A percentile compares a stretch with the other conserved stretches of the same genome.
phyloP scores from a whole-genome alignment of 768 basidiomycete genomes.

The Auricularia sp. region DNA sequence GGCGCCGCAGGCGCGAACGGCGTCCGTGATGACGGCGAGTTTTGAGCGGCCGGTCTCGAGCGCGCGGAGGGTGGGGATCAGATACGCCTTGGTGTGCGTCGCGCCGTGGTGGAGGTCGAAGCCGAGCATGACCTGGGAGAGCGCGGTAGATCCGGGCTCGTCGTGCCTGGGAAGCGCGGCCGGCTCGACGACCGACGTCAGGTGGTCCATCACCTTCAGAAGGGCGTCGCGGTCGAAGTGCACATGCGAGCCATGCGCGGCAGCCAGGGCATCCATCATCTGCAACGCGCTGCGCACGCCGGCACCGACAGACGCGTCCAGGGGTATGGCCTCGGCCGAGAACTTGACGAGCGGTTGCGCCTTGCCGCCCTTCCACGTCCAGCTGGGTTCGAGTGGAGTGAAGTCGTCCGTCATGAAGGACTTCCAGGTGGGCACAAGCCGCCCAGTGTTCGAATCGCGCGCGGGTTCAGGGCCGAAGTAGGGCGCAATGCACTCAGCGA shows the following conservation, averaged over 20 bases:
- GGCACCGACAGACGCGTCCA: background rate
- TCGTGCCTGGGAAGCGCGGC: background rate
- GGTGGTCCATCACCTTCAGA: background rate
- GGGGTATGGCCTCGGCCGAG: background rate
- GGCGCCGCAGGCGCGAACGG: background rate
- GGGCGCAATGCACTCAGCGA: background rate
- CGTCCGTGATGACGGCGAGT: background rate
- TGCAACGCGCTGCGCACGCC: background rate
- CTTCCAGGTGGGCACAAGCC: background rate
- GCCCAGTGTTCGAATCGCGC: background rate
- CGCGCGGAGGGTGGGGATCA: background rate
- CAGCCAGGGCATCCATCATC: background rate
- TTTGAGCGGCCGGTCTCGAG: background rate
- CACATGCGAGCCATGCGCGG: background rate
- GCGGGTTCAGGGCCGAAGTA: background rate
- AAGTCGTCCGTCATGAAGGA: constrained; percentile 1
- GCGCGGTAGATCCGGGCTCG: background rate
- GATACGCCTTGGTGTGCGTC: background rate
- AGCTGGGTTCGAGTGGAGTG: background rate
- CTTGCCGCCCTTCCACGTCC: background rate
- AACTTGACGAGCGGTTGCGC: background rate
- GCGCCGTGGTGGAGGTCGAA: background rate
- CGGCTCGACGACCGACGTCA: background rate
- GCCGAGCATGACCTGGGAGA: constrained; percentile 1
- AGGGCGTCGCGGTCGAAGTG: constrained; percentile 1